Evolutionary conservation across 208 protist genomes (phyloP).

Genomic region (Angomonas ambiguus): DNA sequence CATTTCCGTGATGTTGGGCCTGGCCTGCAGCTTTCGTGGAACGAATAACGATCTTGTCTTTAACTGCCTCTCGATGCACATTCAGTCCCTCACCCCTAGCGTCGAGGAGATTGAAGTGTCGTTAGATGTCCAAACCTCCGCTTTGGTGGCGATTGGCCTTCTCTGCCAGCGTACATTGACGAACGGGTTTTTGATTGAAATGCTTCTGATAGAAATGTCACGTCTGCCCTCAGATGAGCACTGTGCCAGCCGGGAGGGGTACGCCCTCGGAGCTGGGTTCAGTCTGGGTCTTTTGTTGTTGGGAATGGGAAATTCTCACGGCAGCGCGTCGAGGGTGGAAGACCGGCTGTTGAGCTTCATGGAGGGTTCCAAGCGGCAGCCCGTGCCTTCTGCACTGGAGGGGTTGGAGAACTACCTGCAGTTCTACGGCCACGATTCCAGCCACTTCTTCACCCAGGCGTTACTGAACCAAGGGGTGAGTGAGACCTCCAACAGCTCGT

Average conservation of each 20-base stretch:
- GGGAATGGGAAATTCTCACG: slow-evolving; percentile 47
- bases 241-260: slow-evolving; percentile 73
- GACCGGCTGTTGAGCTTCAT: slow-evolving; percentile 68
- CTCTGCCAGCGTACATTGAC: slow-evolving; percentile 54
- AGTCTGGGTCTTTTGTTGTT: slow-evolving; percentile 77
- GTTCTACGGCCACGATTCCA: slow-evolving; percentile 37
- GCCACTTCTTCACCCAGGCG: slow-evolving; percentile 55
- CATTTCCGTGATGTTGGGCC: slow-evolving; percentile 78
- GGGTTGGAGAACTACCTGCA: slow-evolving; percentile 54
- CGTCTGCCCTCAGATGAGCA: slow-evolving; percentile 85
- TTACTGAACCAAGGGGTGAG: slow-evolving; percentile 42
- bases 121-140: slow-evolving; percentile 75
- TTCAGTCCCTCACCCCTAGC: slow-evolving; percentile 75
- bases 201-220: slow-evolving; percentile 80
- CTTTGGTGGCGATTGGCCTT: slow-evolving; percentile 71
- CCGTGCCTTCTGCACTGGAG: slow-evolving; percentile 40
- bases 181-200: slow-evolving; percentile 74
- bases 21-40: slow-evolving; percentile 84
- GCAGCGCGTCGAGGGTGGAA: slow-evolving; percentile 39
- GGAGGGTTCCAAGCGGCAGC: slow-evolving; percentile 49
- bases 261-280: slow-evolving; percentile 69
- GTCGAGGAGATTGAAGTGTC: slow-evolving; percentile 84
- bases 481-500: slow-evolving; percentile 36
- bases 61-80: slow-evolving; percentile 82
- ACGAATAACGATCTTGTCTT: slow-evolving; percentile 75